These are phyloP conservation scores for Gracilaria gracilis DNA, from an alignment of 23 red algal genomes.

Conservation along the genomic window DNA sequence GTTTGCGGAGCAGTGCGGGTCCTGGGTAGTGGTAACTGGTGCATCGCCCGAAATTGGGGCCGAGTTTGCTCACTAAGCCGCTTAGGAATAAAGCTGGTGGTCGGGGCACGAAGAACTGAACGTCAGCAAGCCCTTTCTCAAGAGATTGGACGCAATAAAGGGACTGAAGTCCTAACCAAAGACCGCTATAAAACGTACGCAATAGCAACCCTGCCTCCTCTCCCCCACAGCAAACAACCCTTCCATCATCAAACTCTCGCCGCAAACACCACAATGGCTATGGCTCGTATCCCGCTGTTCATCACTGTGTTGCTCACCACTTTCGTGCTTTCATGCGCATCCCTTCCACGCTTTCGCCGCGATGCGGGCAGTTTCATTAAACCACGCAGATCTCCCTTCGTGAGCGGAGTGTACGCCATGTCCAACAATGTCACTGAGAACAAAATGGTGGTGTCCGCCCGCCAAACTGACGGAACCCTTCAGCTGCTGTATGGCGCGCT, in stretches of 20 bases:
- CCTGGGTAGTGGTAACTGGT: constrained; percentile 92
- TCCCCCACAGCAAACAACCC: no score
- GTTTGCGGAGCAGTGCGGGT: constrained; percentile 35
- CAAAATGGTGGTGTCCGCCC: constrained; percentile 15
- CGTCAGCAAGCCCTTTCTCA: constrained; percentile 59
- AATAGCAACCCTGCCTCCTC: no score
- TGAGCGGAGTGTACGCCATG: constrained; percentile 30
- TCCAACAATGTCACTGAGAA: constrained; percentile 27
- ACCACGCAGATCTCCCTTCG: background rate
- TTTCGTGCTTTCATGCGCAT: no score
- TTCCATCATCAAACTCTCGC: no score
- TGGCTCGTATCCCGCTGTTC: no score
- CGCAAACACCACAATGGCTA: no score
- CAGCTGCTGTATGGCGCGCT: background rate
- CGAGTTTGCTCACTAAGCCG: constrained; percentile 74
- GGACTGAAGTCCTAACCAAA: constrained; percentile 44
- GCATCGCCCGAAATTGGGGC: constrained; percentile 95
- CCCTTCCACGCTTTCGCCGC: no score
- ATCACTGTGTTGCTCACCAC: no score
- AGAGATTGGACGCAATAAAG: constrained; percentile 16
- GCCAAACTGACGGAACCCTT: constrained; percentile 19
- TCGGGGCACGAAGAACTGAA: constrained; percentile 72
- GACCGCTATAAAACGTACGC: no score
- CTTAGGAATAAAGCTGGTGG: constrained; percentile 73
- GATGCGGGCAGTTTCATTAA: no score